phyloP scores from a whole-genome alignment of 2,329 filamentous ascomycete genomes.

The Paracoccidioides brasiliensis region DNA sequence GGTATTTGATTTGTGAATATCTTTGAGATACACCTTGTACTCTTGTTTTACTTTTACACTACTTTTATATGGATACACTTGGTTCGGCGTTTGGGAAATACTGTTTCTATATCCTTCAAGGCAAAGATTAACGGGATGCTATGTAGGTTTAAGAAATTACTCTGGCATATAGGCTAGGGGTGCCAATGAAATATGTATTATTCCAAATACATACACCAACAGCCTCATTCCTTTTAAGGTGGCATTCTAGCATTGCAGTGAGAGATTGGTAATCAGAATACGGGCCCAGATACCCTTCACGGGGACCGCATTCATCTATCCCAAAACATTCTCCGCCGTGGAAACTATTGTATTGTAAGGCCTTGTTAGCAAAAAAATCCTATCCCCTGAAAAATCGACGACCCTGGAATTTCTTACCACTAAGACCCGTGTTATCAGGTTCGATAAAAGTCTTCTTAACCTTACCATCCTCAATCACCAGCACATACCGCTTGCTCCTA shows the following conservation, averaged over 20 bases:
- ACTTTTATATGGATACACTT: background rate
- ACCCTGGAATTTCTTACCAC: constrained; percentile 40
- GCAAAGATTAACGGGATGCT: too few species aligned
- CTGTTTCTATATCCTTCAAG: too few species aligned
- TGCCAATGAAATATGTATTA: too few species aligned
- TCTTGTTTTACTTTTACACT: too few species aligned
- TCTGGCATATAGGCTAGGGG: too few species aligned
- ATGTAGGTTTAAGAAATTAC: too few species aligned
- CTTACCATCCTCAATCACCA: constrained; percentile 72
- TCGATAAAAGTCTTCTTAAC: constrained; percentile 72
- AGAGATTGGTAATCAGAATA: background rate
- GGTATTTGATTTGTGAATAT: background rate
- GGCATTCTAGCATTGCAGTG: too few species aligned
- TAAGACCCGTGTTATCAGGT: constrained; percentile 73
- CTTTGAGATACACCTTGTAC: too few species aligned
- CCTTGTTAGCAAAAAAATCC: background rate
- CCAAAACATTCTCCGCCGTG: constrained; percentile 37
- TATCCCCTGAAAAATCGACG: background rate
- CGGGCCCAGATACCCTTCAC: background rate
- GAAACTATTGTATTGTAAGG: constrained; percentile 25
- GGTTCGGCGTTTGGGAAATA: background rate
- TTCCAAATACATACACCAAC: too few species aligned
- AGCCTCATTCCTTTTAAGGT: too few species aligned
- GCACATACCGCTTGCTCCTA: constrained; percentile 77
- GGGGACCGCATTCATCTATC: constrained; percentile 15